Percentiles rank a stretch among this genome's conserved stretches.
Conservation (phyloP, 805 yeast genomes). For the Candida ortonii region DNA sequence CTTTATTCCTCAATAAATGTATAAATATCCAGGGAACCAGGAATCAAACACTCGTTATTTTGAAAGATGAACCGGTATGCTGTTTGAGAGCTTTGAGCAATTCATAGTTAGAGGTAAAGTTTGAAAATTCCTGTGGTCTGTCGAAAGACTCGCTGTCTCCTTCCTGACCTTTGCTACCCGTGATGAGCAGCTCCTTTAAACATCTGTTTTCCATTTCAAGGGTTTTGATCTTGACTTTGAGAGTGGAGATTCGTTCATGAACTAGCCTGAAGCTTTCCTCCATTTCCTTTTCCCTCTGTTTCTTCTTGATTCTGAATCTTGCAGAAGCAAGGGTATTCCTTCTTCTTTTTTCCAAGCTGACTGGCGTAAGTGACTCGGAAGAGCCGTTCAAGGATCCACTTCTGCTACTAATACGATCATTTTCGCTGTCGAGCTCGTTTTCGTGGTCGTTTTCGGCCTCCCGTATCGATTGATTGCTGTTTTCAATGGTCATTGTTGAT, state of each 20-base stretch:
- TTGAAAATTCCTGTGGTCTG: neutral
- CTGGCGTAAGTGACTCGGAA: no score
- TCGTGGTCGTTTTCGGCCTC: neutral
- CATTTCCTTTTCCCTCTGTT: conserved; percentile 57
- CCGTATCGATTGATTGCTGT: no score
- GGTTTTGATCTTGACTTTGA: conserved; percentile 47
- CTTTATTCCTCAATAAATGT: no score
- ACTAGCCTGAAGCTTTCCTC: conserved; percentile 44
- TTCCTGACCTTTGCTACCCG: conserved; percentile 4
- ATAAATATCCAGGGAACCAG: neutral
- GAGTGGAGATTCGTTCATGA: conserved; percentile 42
- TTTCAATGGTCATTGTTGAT: no score
- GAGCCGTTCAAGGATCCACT: no score
- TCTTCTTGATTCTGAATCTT: conserved; percentile 60
- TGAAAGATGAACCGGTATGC: conserved; percentile 21
- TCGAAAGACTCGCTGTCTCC: no score
- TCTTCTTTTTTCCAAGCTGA: conserved; percentile 44
- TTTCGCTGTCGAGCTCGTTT: neutral
- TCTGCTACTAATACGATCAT: no score
- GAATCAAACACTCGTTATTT: conserved; percentile 21
- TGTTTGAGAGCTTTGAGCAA: conserved; percentile 22
- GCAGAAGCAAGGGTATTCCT: conserved; percentile 68
- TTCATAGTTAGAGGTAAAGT: conserved; percentile 24
- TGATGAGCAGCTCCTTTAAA: conserved; percentile 43
- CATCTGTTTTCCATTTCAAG: conserved; percentile 63